Evolutionary conservation across 2,329 filamentous ascomycete species (phyloP).

Genomic region (Fusarium sacchari): DNA sequence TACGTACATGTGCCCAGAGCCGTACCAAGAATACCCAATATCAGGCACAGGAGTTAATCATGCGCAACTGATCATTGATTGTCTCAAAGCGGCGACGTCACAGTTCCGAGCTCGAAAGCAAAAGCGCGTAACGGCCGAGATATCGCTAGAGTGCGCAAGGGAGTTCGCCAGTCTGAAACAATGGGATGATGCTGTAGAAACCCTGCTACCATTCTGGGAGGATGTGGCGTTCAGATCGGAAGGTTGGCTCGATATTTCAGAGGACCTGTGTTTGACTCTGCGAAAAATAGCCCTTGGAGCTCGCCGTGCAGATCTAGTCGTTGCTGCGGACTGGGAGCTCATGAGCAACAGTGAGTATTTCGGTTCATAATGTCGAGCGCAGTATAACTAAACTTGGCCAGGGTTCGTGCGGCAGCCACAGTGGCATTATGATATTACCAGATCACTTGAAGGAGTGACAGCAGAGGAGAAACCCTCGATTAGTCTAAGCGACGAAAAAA

Average conservation of each 20-base stretch:
- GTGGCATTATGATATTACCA: slow-evolving; percentile 71
- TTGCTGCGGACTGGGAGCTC: slow-evolving; percentile 74
- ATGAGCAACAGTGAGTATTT: slow-evolving; percentile 63
- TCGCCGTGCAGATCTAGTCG: slow-evolving; percentile 64
- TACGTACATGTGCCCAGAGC: slow-evolving; percentile 73
- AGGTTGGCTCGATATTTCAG: slow-evolving; percentile 68
- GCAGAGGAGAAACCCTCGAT: slow-evolving; percentile 59
- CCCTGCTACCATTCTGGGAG: slow-evolving; percentile 68
- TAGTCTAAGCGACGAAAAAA: slow-evolving; percentile 60
- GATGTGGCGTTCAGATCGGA: slow-evolving; percentile 65
- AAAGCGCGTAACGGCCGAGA: slow-evolving; percentile 62
- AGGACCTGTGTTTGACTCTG: slow-evolving; percentile 70
- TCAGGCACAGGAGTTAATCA: slow-evolving; percentile 64
- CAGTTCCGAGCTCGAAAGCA: slow-evolving; percentile 67
- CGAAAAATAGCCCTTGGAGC: slow-evolving; percentile 64
- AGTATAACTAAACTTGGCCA: slow-evolving; percentile 42
- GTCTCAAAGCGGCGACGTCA: slow-evolving; percentile 59
- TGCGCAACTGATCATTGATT: slow-evolving; percentile 63
- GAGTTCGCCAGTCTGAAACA: slow-evolving; percentile 61
- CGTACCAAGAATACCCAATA: slow-evolving; percentile 68
- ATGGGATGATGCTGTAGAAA: slow-evolving; percentile 64
- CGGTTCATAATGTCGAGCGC: not conserved
- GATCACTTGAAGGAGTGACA: slow-evolving; percentile 62
- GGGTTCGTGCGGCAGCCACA: slow-evolving; percentile 64
- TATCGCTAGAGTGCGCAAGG: slow-evolving; percentile 66